phyloP scores from a whole-genome alignment of 306 rosid species.

The Dryas octopetala region DNA sequence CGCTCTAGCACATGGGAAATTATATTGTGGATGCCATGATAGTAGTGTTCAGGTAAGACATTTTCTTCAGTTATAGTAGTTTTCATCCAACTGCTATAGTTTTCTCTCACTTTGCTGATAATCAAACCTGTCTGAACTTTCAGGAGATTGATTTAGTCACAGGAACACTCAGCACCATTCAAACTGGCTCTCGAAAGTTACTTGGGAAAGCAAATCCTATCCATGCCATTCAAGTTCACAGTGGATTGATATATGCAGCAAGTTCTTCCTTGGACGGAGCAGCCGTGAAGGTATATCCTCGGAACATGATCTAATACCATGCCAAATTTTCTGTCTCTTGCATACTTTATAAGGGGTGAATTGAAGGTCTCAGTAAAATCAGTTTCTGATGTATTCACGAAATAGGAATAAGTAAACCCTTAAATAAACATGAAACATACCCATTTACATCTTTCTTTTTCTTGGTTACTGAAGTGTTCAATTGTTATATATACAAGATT shows the following conservation, averaged over 20 bases:
- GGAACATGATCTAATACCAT: background rate
- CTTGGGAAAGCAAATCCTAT: slow-evolving; percentile 77
- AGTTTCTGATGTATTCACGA: too few species aligned
- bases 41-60: slow-evolving; percentile 72
- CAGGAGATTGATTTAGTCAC: slow-evolving; percentile 82
- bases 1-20: slow-evolving; percentile 55
- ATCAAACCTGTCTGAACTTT: slow-evolving; percentile 11
- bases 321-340: background rate
- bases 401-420: too few species aligned
- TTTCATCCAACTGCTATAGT: background rate
- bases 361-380: background rate
- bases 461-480: slow-evolving; percentile 16
- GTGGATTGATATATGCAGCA: slow-evolving; percentile 67
- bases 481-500: slow-evolving; percentile 42
- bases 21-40: slow-evolving; percentile 90
- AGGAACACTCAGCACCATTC: slow-evolving; percentile 59
- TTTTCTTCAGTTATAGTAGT: slow-evolving; percentile 11
- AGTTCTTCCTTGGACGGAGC: slow-evolving; percentile 69
- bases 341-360: background rate
- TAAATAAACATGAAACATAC: background rate
- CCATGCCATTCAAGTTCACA: slow-evolving; percentile 59
- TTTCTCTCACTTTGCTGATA: slow-evolving; percentile 16
- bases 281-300: slow-evolving; percentile 71
- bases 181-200: slow-evolving; percentile 63
- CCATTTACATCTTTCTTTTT: background rate